Evolutionary conservation across 305 asterid species (phyloP), one percentile per base, ranked within the genome.

Genomic region (Solanum chacoense): DNA sequence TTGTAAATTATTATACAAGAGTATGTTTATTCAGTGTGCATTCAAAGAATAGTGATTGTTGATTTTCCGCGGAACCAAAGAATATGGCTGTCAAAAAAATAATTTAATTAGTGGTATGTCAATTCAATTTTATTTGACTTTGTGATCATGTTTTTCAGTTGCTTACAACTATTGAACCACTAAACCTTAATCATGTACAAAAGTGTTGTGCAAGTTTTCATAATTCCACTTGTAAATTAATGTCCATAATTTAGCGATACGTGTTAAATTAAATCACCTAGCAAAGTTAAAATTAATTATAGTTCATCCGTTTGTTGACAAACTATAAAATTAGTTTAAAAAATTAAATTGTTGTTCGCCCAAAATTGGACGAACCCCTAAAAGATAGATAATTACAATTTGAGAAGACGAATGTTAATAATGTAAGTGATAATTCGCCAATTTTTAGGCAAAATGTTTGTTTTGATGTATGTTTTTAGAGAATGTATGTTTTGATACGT

Each of bases 151-250:
- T 18, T 29, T 28, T 81, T 81, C 6, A 45, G 37, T 45, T 28
- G 86, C 28, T 45, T 81, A 45, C 86, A 45, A 81, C 86, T 29
- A 81, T 80, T 81, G 38, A 45, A 28, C 86, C 65, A 81, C 69
- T 35, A 75, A 81, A 80, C 16, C 26, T 28, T 40, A 28, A 26
- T 9, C 28, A 28, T 81, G 86, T 36, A 42, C 26, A 26, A 16
- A 28, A 20, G 26, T 38, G 14, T 0, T 34, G 1, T 45, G 20
- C 40, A 28, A 75, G 9, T 18, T 42, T 45, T 81, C 71, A 18
- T 29, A 29, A 81, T 42, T 29, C 72, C 72, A 45, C 40, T 29
- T 18, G 20, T 45, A 45, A 45, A 45, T 81, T 29, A 20, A 45
- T 81, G 20, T 29, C 10, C 37, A 28, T 28, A 42, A 81, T 5